Conservation (phyloP, 441 rosid species). For the Euphorbia celastroides region DNA sequence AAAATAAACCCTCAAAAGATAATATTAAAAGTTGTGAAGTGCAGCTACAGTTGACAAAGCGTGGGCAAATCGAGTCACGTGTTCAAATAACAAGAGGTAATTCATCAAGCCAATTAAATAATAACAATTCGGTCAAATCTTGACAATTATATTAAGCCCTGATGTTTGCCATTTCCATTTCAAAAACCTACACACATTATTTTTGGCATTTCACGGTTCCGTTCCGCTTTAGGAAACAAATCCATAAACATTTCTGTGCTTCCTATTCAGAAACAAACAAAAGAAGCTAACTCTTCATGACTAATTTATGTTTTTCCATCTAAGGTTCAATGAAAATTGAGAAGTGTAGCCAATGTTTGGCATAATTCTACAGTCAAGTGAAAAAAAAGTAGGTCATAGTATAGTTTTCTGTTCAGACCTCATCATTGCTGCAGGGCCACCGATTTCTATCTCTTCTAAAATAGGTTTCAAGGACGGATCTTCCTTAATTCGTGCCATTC, state of each 20-base stretch:
- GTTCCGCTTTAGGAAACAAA: no score
- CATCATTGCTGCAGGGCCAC: conserved; percentile 96
- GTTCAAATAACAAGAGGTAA: neutral
- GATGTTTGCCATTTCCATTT: no score
- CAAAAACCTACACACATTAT: no score
- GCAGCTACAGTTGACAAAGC: neutral
- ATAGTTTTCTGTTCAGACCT: conserved; percentile 39
- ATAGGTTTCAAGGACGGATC: conserved; percentile 86
- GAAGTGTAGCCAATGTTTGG: neutral
- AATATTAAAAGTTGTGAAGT: neutral
- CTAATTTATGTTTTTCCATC: no score
- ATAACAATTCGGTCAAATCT: neutral
- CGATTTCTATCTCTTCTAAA: conserved; percentile 80
- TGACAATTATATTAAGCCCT: neutral
- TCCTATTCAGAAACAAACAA: no score
- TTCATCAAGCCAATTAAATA: neutral
- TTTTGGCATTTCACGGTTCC: no score
- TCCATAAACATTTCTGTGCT: no score
- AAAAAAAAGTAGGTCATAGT: neutral
- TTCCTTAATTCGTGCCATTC: conserved; percentile 74
- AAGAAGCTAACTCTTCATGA: neutral
- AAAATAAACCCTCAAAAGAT: no score
- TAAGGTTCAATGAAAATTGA: neutral
- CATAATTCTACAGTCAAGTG: neutral
- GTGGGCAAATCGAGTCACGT: neutral